Conservation (phyloP, 257 asterid species). For the Fraxinus anomala region DNA sequence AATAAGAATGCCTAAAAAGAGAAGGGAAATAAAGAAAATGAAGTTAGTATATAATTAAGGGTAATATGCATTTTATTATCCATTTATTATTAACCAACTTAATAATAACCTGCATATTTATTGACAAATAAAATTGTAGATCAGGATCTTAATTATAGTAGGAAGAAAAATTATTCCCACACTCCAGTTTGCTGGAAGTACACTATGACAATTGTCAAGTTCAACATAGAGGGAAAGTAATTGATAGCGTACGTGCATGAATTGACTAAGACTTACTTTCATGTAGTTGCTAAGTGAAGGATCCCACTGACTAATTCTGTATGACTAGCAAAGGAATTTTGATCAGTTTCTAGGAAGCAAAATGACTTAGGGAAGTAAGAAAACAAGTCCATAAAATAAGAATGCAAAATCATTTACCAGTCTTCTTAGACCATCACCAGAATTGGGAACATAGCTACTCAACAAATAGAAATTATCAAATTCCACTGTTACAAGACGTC, state of each 20-base stretch:
- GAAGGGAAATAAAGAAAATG: not conserved
- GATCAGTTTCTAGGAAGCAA: constrained; percentile 12
- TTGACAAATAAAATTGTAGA: not conserved
- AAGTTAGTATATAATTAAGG: not conserved
- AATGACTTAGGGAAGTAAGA: constrained; percentile 1
- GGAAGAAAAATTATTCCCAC: not conserved
- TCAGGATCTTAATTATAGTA: not conserved
- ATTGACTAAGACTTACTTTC: constrained; percentile 60
- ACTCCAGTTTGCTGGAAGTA: not conserved
- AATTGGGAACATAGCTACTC: constrained; percentile 84
- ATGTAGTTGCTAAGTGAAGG: constrained; percentile 77
- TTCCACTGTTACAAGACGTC: constrained; percentile 89
- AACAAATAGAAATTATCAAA: constrained; percentile 73
- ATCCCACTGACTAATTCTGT: constrained; percentile 86
- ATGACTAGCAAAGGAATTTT: constrained; percentile 52
- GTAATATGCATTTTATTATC: not conserved
- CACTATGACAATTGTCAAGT: not conserved
- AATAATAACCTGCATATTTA: not conserved
- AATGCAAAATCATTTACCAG: constrained; percentile 55
- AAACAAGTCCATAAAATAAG: not conserved
- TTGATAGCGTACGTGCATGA: constrained; percentile 5
- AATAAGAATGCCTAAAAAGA: not conserved
- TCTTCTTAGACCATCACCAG: constrained; percentile 90
- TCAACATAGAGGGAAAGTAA: not conserved
- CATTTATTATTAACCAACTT: not conserved